Conservation (phyloP, 2,329 filamentous ascomycete genomes). For the Coleophoma eucalyptorum region DNA sequence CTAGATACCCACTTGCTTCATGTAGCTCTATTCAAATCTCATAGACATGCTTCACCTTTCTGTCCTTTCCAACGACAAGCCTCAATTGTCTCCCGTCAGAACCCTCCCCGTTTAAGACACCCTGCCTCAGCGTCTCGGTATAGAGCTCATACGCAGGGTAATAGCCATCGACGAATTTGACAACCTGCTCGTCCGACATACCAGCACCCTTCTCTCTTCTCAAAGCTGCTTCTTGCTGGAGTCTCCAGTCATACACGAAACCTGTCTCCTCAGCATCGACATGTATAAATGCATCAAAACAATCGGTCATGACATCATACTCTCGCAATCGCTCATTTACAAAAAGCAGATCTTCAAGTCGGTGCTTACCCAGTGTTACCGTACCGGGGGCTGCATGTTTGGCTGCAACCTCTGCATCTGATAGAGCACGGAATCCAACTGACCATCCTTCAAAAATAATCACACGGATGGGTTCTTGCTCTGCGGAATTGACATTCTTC, state of each 20-base stretch:
- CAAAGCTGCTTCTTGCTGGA: conserved; percentile 60
- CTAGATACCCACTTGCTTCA: conserved; percentile 19
- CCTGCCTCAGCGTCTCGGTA: conserved; percentile 41
- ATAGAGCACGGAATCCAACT: conserved; percentile 60
- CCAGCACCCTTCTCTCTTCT: conserved; percentile 52
- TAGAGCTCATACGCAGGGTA: conserved; percentile 54
- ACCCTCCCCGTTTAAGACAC: conserved; percentile 34
- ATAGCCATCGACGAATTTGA: conserved; percentile 60
- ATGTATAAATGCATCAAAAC: conserved; percentile 60
- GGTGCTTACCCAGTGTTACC: conserved; percentile 48
- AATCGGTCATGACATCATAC: conserved; percentile 58
- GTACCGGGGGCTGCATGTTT: conserved; percentile 33
- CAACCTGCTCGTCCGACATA: conserved; percentile 64
- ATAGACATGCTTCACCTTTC: conserved; percentile 35
- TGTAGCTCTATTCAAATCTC: conserved; percentile 12
- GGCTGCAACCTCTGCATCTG: conserved; percentile 36
- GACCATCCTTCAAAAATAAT: conserved; percentile 73
- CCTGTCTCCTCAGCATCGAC: conserved; percentile 57
- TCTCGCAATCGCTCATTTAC: conserved; percentile 54
- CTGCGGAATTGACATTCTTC: conserved; percentile 37
- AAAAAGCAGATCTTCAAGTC: conserved; percentile 50
- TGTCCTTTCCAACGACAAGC: conserved; percentile 42
- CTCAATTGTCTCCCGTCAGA: conserved; percentile 42
- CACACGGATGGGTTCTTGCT: conserved; percentile 32
- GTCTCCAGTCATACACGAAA: conserved; percentile 66